A percentile compares a stretch with the other conserved stretches of the same genome.
Conservation (phyloP, 345 rosid genomes). For the Arabis alpina region DNA sequence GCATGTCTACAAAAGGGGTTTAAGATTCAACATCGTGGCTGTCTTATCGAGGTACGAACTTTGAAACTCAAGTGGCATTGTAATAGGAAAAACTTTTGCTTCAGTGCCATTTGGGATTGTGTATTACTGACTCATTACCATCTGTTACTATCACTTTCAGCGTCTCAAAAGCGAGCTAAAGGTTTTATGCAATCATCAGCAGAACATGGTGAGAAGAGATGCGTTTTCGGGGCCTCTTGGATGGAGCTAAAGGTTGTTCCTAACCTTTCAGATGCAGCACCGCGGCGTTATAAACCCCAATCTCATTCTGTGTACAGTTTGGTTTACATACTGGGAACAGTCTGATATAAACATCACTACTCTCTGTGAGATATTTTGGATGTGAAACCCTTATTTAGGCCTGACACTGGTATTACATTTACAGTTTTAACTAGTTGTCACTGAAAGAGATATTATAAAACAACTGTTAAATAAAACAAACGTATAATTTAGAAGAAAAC, state of each 20-base stretch:
- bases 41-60: constrained; percentile 29
- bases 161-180: not conserved
- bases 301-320: not conserved
- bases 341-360: too few species aligned
- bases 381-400: too few species aligned
- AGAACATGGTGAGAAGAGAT: not conserved
- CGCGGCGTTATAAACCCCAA: not conserved
- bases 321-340: not conserved
- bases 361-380: too few species aligned
- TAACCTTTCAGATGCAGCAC: not conserved
- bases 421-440: not conserved
- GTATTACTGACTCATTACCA: not conserved
- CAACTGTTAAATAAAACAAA: not conserved
- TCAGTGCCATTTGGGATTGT: not conserved
- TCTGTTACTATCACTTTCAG: constrained; percentile 11
- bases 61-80: not conserved
- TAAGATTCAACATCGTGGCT: constrained; percentile 23
- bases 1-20: constrained; percentile 20
- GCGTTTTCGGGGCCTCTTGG: not conserved
- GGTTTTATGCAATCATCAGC: not conserved
- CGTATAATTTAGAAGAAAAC: not conserved
- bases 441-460: not conserved
- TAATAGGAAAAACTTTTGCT: not conserved
- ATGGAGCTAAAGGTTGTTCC: not conserved
- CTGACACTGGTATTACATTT: not conserved